Percentiles rank a stretch among this genome's conserved stretches.
These are phyloP conservation scores for Juncus inflexus DNA, from an alignment of 176 grass and related monocot species.

Conservation along the genomic window DNA sequence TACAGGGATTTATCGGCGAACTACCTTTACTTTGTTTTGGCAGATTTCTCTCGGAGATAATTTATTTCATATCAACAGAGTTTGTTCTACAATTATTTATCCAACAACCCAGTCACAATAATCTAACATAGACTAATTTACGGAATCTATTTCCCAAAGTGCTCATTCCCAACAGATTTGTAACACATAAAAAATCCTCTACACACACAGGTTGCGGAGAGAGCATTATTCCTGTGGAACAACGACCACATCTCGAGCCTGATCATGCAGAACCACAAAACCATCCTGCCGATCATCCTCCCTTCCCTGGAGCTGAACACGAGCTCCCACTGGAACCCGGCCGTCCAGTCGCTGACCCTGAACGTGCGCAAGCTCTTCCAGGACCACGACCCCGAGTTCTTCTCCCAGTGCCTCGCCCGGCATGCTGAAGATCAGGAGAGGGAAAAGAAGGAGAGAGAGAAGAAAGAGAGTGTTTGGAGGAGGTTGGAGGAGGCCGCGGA, in stretches of 20 bases:
- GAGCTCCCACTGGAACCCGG: constrained; percentile 67
- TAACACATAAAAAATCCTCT: constrained; percentile 4
- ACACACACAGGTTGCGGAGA: constrained; percentile 61
- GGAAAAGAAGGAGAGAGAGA: constrained; percentile 44
- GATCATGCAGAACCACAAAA: constrained; percentile 65
- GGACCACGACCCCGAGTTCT: constrained; percentile 57
- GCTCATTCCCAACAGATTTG: not conserved
- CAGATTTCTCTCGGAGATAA: too few relatives aligned
- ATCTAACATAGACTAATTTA: not conserved
- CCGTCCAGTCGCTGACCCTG: constrained; percentile 71
- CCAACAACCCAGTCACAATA: too few relatives aligned
- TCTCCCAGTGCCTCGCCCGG: constrained; percentile 39
- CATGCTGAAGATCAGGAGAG: constrained; percentile 59
- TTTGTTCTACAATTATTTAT: too few relatives aligned
- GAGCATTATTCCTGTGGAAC: constrained; percentile 83
- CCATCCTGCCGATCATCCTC: constrained; percentile 66
- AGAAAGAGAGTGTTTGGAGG: constrained; percentile 60
- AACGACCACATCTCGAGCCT: constrained; percentile 62
- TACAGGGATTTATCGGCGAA: too few relatives aligned
- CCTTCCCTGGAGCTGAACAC: constrained; percentile 66
- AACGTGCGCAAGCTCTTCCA: constrained; percentile 73
- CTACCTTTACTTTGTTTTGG: too few relatives aligned
- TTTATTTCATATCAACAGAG: too few relatives aligned
- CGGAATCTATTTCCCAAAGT: too few relatives aligned
- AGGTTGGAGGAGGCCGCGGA: constrained; percentile 62